Conservation (phyloP, 495 filamentous ascomycete species). For the Massariosphaeria phaeospora region DNA sequence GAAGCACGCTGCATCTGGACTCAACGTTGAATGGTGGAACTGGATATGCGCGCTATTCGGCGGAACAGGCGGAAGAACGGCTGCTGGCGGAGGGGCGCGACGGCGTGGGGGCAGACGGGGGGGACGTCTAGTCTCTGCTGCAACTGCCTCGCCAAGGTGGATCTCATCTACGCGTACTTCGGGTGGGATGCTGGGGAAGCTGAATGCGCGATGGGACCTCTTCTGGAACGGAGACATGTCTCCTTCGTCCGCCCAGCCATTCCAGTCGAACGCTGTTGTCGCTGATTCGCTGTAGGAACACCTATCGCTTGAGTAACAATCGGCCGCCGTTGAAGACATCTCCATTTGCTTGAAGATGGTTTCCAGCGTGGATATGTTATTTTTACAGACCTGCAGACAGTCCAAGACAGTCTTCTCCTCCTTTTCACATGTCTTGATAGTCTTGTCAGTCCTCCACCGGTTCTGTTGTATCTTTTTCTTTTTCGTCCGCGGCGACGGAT, state of each 20-base stretch:
- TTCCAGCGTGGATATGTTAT: constrained; percentile 23
- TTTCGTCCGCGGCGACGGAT: constrained; percentile 15
- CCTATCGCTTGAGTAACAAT: not conserved
- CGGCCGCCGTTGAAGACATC: constrained; percentile 7
- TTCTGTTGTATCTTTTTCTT: constrained; percentile 29
- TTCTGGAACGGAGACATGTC: constrained; percentile 13
- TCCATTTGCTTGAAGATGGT: not conserved
- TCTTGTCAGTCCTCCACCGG: constrained; percentile 27
- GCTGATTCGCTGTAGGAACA: not conserved
- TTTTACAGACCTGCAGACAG: constrained; percentile 20
- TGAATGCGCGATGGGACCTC: not conserved
- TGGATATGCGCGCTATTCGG: constrained; percentile 12
- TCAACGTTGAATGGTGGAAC: constrained; percentile 4
- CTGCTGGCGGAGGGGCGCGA: not conserved
- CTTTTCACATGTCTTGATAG: constrained; percentile 29
- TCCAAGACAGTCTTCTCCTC: constrained; percentile 28
- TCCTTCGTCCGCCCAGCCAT: constrained; percentile 21
- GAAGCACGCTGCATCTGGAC: constrained; percentile 15
- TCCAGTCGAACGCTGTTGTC: constrained; percentile 21
- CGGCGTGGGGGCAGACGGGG: constrained; percentile 8
- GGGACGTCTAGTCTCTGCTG: not conserved
- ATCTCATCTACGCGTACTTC: not conserved
- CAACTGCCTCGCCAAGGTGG: not conserved
- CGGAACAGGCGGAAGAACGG: constrained; percentile 3
- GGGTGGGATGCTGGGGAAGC: constrained; percentile 15